Base-by-base conservation (phyloP, 78 protist species). In the Speleostelium caveatum region DNA sequence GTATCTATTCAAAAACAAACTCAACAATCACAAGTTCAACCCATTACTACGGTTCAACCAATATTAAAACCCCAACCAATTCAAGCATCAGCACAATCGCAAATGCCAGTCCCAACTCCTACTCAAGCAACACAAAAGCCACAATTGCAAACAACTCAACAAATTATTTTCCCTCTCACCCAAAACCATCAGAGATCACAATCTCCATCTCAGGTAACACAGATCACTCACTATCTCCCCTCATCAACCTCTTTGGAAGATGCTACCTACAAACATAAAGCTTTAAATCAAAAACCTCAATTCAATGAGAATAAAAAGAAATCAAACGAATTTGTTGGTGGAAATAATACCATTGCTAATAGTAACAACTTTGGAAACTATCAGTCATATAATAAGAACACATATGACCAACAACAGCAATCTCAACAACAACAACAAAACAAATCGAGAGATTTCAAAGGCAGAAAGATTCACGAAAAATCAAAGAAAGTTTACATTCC, bases 11-110 rank as follows among this genome's bases (percentile, higher is more conserved):
- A 49, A 49, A 8, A 49, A 49, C 72, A 35, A 63, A 39, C 17
- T 30, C 49, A 33, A 33, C 72, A 63, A 63, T 33, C 39, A 36
- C 71, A 28, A 62, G 33, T 26, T 22, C 73, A 65, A 66, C 73
- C 0, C 22, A 35, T 8, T 21, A 39, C 5, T 28, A 4, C n/a
- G 10, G 32, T 16, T 38, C 56, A 26, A 66, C 10, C 1, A 16
- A 12, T 2, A 38, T 3, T 16, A 66, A 30, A 21, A 38, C 51
- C 17, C 17, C 39, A 30, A 35, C 12, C 45, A 63, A 3, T 4
- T n/a, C 73, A 38, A 66, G 56, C 32, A 38, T 19, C n/a, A 41
- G 39, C 41, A 42, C 26, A n/a, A n/a, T n/a, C n/a, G n/a, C n/a
- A n/a, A n/a, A n/a, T n/a, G n/a, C n/a, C n/a, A n/a, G n/a, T n/a